These are phyloP conservation scores for Sclerotiophoma versabilis DNA, from an alignment of 2,329 filamentous ascomycete genomes.

Conservation along the genomic window DNA sequence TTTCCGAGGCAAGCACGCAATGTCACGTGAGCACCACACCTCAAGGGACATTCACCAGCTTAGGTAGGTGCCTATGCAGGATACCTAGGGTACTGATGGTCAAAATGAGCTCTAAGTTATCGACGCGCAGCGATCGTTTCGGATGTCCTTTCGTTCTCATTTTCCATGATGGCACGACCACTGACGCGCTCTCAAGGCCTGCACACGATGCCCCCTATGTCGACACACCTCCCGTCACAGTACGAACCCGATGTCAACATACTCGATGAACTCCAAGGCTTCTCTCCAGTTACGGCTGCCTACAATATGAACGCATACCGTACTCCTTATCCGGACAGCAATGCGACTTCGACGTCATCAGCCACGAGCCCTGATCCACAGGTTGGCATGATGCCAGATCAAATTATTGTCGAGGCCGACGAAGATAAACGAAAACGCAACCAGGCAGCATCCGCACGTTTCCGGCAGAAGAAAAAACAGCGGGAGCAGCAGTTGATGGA, in stretches of 20 bases:
- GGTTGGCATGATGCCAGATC: conserved; percentile 27
- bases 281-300: conserved; percentile 36
- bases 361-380: conserved; percentile 33
- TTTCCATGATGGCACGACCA: conserved; percentile 17
- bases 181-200: conserved; percentile 41
- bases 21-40: conserved; percentile 29
- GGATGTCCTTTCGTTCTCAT: conserved; percentile 7
- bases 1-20: conserved; percentile 24
- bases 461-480: conserved; percentile 96
- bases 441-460: conserved; percentile 85
- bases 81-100: background rate
- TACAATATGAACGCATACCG: conserved; percentile 37
- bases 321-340: conserved; percentile 45
- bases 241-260: conserved; percentile 35
- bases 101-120: conserved; percentile 5
- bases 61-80: conserved; percentile 30
- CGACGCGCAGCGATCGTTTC: conserved; percentile 1
- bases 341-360: conserved; percentile 38
- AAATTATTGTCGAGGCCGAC: conserved; percentile 63
- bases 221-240: conserved; percentile 32
- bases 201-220: conserved; percentile 40
- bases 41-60: conserved; percentile 21
- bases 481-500: conserved; percentile 77
- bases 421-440: conserved; percentile 91
- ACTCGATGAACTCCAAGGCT: conserved; percentile 41